phyloP scores from a whole-genome alignment of 2,329 filamentous ascomycete species.

The Ophiostoma perfectum region DNA sequence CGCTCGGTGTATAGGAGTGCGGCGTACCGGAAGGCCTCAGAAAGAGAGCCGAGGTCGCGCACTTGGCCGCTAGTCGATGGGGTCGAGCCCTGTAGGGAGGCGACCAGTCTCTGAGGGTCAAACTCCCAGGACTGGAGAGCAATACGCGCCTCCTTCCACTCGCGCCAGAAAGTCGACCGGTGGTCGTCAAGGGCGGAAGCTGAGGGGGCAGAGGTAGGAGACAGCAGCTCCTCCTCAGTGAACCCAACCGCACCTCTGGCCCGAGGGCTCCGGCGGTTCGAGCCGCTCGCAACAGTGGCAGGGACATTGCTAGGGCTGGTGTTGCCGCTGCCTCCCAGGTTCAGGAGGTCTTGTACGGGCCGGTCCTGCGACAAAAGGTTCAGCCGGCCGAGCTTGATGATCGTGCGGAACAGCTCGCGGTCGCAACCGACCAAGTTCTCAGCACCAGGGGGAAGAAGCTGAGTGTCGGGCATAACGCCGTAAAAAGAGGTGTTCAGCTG shows the following conservation, averaged over 20 bases:
- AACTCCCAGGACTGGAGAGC: slow-evolving; percentile 79
- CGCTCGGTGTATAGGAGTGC: slow-evolving; percentile 87
- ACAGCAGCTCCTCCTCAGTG: slow-evolving; percentile 47
- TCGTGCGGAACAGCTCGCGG: slow-evolving; percentile 76
- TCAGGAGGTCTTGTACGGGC: slow-evolving; percentile 41
- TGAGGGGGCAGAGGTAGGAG: slow-evolving; percentile 37
- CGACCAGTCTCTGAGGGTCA: slow-evolving; percentile 48
- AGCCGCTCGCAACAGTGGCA: neutral
- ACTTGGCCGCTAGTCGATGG: slow-evolving; percentile 56
- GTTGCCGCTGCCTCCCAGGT: slow-evolving; percentile 23
- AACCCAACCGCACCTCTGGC: neutral
- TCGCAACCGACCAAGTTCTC: slow-evolving; percentile 89
- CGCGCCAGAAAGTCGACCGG: slow-evolving; percentile 68
- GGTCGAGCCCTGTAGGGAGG: slow-evolving; percentile 33
- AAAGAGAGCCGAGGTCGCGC: slow-evolving; percentile 72
- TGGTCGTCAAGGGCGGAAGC: slow-evolving; percentile 52
- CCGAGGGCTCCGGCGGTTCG: slow-evolving; percentile 26
- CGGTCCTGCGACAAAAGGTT: slow-evolving; percentile 75
- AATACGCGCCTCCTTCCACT: slow-evolving; percentile 75
- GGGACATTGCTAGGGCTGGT: slow-evolving; percentile 5
- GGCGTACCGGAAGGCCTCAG: slow-evolving; percentile 83
- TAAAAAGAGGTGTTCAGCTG: slow-evolving; percentile 67
- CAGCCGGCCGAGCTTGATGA: slow-evolving; percentile 75
- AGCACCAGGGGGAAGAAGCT: slow-evolving; percentile 53
- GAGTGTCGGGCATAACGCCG: slow-evolving; percentile 45